Evolutionary conservation across 108 stramenopile genomes (phyloP).

Genomic region (Fragilaria radians): DNA sequence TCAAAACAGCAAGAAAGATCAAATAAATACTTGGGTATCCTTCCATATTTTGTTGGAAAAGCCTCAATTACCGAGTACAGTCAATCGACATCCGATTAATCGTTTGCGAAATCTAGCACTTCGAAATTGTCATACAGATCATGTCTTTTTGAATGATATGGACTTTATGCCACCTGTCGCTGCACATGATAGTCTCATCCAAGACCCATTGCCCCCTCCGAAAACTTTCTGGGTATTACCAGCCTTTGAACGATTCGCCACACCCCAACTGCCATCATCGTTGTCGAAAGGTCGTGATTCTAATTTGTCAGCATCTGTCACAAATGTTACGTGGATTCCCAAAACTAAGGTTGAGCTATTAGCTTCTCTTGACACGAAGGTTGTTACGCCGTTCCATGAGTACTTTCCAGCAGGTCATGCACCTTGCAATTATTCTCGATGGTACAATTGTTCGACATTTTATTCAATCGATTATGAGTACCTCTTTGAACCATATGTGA

Average conservation of each 20-base stretch:
- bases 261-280: not conserved
- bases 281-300: too few species aligned
- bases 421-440: conserved; percentile 9
- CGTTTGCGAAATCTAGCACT: conserved; percentile 77
- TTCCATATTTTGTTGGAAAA: not conserved
- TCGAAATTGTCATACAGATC: conserved; percentile 40
- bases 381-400: not conserved
- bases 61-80: not conserved
- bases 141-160: conserved; percentile 78
- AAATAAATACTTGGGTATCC: not conserved
- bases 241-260: not conserved
- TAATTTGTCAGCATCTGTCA: too few species aligned
- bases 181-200: conserved; percentile 38
- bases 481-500: conserved; percentile 26
- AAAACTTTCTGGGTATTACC: not conserved
- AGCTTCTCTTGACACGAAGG: not conserved
- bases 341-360: not conserved
- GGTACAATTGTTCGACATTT: conserved; percentile 7
- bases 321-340: not conserved
- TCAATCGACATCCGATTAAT: conserved; percentile 68
- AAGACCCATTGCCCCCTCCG: not conserved
- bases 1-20: not conserved
- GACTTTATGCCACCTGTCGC: conserved; percentile 78
- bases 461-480: conserved; percentile 12
- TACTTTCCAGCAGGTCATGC: conserved; percentile 10